These are phyloP conservation scores for Hura crepitans DNA, from an alignment of 441 rosid genomes.

Conservation along the genomic window DNA sequence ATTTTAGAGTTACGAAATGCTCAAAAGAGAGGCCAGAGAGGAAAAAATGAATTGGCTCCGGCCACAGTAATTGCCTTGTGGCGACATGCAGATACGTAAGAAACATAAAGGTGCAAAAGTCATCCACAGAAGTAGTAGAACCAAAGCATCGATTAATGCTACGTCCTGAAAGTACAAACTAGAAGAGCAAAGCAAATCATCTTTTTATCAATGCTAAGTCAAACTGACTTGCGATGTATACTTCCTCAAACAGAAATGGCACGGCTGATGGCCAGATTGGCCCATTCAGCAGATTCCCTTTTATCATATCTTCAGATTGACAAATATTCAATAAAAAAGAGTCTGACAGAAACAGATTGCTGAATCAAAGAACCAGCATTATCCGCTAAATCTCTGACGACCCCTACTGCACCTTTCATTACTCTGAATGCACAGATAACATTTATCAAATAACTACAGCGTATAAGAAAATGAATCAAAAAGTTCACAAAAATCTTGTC, in stretches of 20 bases:
- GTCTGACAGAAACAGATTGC: conserved; percentile 48
- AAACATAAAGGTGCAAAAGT: too few relatives aligned
- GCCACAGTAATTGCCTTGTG: too few relatives aligned
- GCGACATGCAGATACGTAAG: too few relatives aligned
- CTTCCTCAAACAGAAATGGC: conserved; percentile 53
- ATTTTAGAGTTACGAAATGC: too few relatives aligned
- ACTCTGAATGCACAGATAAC: conserved; percentile 30
- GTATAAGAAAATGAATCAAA: neutral
- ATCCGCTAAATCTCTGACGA: conserved; percentile 58
- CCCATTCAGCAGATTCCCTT: conserved; percentile 79
- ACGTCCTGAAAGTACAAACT: too few relatives aligned
- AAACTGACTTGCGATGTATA: too few relatives aligned
- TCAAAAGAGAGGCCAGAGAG: too few relatives aligned
- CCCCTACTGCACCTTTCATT: conserved; percentile 54
- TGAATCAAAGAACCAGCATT: conserved; percentile 52
- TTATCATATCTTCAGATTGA: conserved; percentile 57
- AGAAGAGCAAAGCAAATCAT: too few relatives aligned
- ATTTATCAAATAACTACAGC: conserved; percentile 15
- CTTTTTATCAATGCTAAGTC: too few relatives aligned
- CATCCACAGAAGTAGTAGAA: too few relatives aligned
- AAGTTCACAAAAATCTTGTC: neutral
- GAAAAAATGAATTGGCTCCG: too few relatives aligned
- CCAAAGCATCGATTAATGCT: too few relatives aligned
- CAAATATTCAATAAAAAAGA: conserved; percentile 47
- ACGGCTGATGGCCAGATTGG: conserved; percentile 50